A percentile compares a stretch with the other conserved stretches of the same genome.
These are phyloP conservation scores for Hebeloma cylindrosporum DNA, from an alignment of 768 basidiomycete species.

Conservation along the genomic window DNA sequence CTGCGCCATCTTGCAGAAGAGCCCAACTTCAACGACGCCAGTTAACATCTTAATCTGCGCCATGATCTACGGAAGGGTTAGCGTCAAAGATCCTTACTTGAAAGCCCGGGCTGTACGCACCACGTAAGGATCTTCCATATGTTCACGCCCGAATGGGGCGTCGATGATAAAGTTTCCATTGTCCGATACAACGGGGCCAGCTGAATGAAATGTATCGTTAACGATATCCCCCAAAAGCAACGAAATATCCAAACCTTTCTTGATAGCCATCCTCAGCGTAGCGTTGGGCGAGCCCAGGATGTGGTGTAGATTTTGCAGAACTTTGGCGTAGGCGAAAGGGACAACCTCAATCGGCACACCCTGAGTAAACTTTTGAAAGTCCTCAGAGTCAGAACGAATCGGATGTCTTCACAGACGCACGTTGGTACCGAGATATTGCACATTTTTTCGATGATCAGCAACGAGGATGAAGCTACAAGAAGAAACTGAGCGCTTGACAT, in stretches of 20 bases:
- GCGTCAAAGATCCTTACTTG: neutral
- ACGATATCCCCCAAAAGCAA: neutral
- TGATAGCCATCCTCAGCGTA: conserved; percentile 88
- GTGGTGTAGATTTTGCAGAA: conserved; percentile 68
- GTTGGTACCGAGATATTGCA: conserved; percentile 73
- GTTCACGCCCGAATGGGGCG: conserved; percentile 77
- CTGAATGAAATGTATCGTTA: conserved; percentile 32
- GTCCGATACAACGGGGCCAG: conserved; percentile 95
- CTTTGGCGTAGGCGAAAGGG: conserved; percentile 92
- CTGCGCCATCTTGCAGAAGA: conserved; percentile 92
- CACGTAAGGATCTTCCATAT: conserved; percentile 64
- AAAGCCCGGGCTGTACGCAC: conserved; percentile 35
- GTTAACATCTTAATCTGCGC: conserved; percentile 88
- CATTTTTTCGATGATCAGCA: conserved; percentile 96
- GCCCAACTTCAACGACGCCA: conserved; percentile 96
- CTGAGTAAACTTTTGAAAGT: conserved; percentile 59
- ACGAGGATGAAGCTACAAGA: conserved; percentile 75
- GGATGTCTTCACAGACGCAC: no score
- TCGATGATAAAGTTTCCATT: conserved; percentile 99
- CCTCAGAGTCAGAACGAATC: neutral
- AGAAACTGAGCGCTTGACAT: neutral
- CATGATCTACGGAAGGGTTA: conserved; percentile 55
- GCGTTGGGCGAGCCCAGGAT: conserved; percentile 67
- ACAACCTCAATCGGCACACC: conserved; percentile 97
- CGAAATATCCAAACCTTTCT: conserved; percentile 54